These are phyloP conservation scores for Simmondsia chinensis DNA, from an alignment of 148 eudicot species.

Conservation along the genomic window DNA sequence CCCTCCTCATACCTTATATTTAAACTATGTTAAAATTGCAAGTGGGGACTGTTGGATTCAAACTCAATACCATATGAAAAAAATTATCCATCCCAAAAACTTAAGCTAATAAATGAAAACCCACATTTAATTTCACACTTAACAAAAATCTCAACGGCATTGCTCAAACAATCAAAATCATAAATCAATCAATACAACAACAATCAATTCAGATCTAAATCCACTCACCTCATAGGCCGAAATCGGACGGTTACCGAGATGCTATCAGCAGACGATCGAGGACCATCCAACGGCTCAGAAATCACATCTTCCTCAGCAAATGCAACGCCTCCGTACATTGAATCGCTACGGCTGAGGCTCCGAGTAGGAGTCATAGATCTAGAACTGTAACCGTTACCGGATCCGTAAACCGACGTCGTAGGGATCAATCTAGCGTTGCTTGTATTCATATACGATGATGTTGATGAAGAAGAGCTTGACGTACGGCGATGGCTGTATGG, in stretches of 20 bases:
- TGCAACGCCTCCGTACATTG: constrained; percentile 8
- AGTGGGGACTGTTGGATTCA: too few species aligned
- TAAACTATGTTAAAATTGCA: too few species aligned
- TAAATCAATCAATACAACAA: too few species aligned
- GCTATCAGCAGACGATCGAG: constrained; percentile 64
- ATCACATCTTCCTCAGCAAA: constrained; percentile 43
- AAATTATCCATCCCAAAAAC: too few species aligned
- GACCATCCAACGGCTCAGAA: constrained; percentile 36
- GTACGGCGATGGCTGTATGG: constrained; percentile 53
- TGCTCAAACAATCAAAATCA: too few species aligned
- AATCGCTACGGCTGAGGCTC: constrained; percentile 22
- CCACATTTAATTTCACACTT: too few species aligned
- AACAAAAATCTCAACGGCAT: too few species aligned
- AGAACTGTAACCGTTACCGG: constrained; percentile 27
- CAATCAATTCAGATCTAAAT: neutral
- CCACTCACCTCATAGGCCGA: constrained; percentile 70
- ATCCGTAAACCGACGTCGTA: constrained; percentile 29
- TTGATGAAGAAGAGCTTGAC: constrained; percentile 62
- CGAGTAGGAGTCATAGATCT: constrained; percentile 49
- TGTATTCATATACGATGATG: constrained; percentile 58
- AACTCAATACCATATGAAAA: too few species aligned
- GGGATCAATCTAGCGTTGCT: constrained; percentile 43
- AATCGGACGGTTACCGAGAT: constrained; percentile 90
- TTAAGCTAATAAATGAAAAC: too few species aligned
- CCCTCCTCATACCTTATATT: too few species aligned